Evolutionary conservation across 495 filamentous ascomycete genomes (phyloP).

Genomic region (Bacidia rubella): DNA sequence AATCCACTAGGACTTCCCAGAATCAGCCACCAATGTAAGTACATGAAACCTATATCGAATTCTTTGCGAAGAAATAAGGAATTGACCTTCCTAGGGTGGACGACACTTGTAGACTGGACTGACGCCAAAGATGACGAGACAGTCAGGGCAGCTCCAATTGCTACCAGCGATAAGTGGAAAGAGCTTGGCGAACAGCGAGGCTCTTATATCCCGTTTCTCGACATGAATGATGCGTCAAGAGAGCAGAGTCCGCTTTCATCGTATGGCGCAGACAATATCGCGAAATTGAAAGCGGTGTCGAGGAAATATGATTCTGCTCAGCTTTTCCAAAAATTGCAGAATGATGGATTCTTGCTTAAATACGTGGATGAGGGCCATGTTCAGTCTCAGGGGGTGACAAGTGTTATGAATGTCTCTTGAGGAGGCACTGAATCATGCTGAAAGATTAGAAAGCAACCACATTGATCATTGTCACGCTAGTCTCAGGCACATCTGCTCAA

Average conservation of each 20-base stretch:
- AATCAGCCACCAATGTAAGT: conserved; percentile 2
- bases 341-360: conserved; percentile 39
- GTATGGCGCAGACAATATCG: conserved; percentile 30
- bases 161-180: conserved; percentile 21
- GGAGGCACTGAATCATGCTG: too few relatives aligned
- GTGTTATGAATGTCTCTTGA: too few relatives aligned
- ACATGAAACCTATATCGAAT: too few relatives aligned
- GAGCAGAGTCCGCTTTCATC: conserved; percentile 46
- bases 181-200: conserved; percentile 29
- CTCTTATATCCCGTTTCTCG: conserved; percentile 37
- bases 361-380: too few relatives aligned
- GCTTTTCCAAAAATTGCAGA: conserved; percentile 44
- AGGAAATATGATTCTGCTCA: conserved; percentile 40
- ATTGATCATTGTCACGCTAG: too few relatives aligned
- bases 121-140: conserved; percentile 21
- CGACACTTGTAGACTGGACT: conserved; percentile 17
- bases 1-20: conserved; percentile 13
- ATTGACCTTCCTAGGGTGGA: conserved; percentile 8
- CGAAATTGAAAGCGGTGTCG: conserved; percentile 29
- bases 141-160: conserved; percentile 3
- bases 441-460: too few relatives aligned
- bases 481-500: too few relatives aligned
- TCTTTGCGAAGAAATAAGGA: neutral
- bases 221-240: conserved; percentile 47
- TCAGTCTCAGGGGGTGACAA: too few relatives aligned